Percentiles rank a stretch among this genome's conserved stretches.
These are phyloP conservation scores for Trichoderma semiorbis DNA, from an alignment of 2,329 filamentous ascomycete species.

Conservation along the genomic window DNA sequence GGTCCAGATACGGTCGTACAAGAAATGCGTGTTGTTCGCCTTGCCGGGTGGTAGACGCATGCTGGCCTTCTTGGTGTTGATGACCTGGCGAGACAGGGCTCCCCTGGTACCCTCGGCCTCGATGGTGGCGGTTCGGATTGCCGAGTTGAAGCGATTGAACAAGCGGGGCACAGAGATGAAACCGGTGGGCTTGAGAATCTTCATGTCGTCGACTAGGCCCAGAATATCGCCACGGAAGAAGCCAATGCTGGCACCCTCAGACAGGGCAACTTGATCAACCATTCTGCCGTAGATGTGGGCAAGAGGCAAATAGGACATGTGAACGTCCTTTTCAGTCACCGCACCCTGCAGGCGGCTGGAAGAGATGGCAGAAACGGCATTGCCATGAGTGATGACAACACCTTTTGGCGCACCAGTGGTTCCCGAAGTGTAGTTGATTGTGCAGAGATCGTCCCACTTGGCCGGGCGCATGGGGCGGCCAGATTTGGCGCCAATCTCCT, in stretches of 20 bases:
- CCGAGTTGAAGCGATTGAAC: constrained; percentile 84
- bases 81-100: constrained; percentile 72
- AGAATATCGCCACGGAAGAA: constrained; percentile 93
- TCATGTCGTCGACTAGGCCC: constrained; percentile 85
- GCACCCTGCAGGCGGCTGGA: constrained; percentile 55
- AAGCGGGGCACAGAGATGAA: constrained; percentile 89
- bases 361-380: constrained; percentile 70
- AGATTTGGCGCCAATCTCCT: constrained; percentile 70
- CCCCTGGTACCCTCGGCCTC: constrained; percentile 78
- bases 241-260: constrained; percentile 71
- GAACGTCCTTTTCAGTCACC: constrained; percentile 53
- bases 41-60: constrained; percentile 68
- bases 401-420: constrained; percentile 82
- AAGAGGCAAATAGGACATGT: constrained; percentile 85
- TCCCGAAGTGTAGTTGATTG: constrained; percentile 88
- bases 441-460: constrained; percentile 70
- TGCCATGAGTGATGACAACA: constrained; percentile 76
- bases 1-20: constrained; percentile 87
- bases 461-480: constrained; percentile 70
- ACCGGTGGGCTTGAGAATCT: constrained; percentile 74
- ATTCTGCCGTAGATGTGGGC: constrained; percentile 93
- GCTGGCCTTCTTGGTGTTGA: constrained; percentile 74
- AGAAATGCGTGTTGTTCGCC: constrained; percentile 72
- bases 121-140: constrained; percentile 74
- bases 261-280: constrained; percentile 70